Base-by-base conservation (phyloP, 1,284 basidiomycete species). In the Fomes fomentarius region DNA sequence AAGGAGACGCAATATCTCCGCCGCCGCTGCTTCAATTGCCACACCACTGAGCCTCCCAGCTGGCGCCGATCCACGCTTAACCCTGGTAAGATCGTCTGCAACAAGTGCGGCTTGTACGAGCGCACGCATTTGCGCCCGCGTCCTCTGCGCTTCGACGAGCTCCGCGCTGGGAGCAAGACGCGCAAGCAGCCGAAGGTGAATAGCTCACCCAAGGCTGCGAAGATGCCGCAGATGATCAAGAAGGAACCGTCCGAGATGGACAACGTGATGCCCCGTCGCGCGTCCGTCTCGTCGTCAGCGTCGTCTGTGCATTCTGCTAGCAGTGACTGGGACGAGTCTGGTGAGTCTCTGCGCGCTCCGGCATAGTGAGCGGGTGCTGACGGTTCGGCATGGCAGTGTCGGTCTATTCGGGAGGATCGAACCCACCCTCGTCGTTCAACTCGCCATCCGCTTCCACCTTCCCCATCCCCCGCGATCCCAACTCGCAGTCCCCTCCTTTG, bases 1-100 rank as follows among this genome's bases (percentile, higher is more conserved):
- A 93, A 93, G 72, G 91, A 93, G 70, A 93, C 91, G 0, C 91
- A 92, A 71, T 91, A 91, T 66, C 84, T 93, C 52, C 87, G 90
- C 21, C 78, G 91, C 30, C 80, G 89, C 14, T 93, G 91, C 75
- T 90, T 89, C 79, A 93, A 93, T 74, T 93, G 91, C 74, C 90
- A 91, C 69, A 91, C 90, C 19, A 93, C 91, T 1, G 91, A 93
- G 70, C 91, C 91, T 0, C 90, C 91, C 2, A 87, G 84, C 25
- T 93, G 90, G 90, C 85, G 91, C 45, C 83, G 91, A 34, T 88
- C 84, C 28, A 93, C 91, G 7, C 84, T 93, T 67, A 91, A 91
- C 71, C 89, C 89, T 2, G 91, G 90, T 60, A 93, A 93, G 74
- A 93, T 93, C 67, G 91, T 93, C 49, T 93, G 90, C 80, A 93